Evolutionary conservation across 257 asterid genomes (phyloP).

Genomic region (Solanum etuberosum): DNA sequence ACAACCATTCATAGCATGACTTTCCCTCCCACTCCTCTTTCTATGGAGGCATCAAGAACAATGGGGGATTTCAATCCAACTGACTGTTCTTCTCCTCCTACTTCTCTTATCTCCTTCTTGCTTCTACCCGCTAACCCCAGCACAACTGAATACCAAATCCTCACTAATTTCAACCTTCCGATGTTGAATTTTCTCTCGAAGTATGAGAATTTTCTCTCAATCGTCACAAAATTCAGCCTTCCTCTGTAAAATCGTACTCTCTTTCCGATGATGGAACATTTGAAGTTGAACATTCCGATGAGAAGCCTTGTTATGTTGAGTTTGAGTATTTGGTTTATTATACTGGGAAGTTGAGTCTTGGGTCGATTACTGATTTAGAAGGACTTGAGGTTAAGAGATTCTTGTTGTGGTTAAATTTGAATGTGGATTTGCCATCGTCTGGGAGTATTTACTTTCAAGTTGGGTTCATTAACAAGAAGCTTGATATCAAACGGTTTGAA

Average conservation of each 20-base stretch:
- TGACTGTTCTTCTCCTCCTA: background rate
- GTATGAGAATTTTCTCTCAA: no score
- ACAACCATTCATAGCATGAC: background rate
- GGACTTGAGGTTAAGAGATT: constrained; percentile 78
- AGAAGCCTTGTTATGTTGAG: constrained; percentile 62
- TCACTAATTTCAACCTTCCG: constrained; percentile 48
- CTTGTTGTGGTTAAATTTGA: constrained; percentile 81
- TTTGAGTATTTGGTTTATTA: constrained; percentile 81
- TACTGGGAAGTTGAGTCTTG: constrained; percentile 58
- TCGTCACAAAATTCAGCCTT: no score
- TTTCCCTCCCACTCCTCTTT: background rate
- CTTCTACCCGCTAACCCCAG: background rate
- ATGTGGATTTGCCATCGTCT: constrained; percentile 80
- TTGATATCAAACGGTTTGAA: no score
- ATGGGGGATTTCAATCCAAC: background rate
- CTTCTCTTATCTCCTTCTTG: background rate
- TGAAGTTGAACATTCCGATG: constrained; percentile 42
- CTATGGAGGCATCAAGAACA: background rate
- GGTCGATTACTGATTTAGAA: constrained; percentile 50
- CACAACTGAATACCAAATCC: constrained; percentile 51
- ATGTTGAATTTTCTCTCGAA: no score
- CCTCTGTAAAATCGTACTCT: no score
- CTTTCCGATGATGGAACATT: no score
- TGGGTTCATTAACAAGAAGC: no score
- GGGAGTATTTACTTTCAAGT: no score